Base-by-base conservation (phyloP, 805 yeast species). In the Saturnispora hagleri region DNA sequence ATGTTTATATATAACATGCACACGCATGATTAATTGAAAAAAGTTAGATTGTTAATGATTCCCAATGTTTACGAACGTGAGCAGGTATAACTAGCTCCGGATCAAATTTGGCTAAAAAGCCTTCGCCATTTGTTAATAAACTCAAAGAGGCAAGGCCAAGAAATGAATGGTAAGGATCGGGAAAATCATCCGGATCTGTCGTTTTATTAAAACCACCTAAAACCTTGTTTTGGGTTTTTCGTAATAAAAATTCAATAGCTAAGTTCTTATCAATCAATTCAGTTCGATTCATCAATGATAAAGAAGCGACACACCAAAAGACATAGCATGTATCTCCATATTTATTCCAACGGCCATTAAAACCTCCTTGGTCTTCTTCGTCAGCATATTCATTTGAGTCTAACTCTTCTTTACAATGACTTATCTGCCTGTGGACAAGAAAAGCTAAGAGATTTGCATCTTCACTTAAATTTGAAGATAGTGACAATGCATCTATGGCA, bases 281-380 rank as follows among this genome's bases (percentile, higher is more conserved):
- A 0, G 50, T 48, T 20, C 24, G 20, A 5, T 58, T 55, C 0
- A 87, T 58, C 13, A 84, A 58, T 1, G 62, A 58, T 55, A 88
- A 68, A 4, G 87, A 71, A 2, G 79, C 90, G 15, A 80, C 60
- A 45, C 80, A 77, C 97, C 97, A 89, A 74, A 89, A 89, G 6
- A 84, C 77, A 62, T 89, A 89, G 69, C 97, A 89, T 0, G 95
- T 84, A 65, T 89, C 97, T 3, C 85, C 85, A 52, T 73, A 76
- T 64, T 89, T 89, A 64, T 88, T 88, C n/a, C 79, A 81, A 46
- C 97, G 72, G 1, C 97, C 97, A 64, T 89, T 87, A 62, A 86
- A 81, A 0, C 91, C 91, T 2, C 97, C 97, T 49, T 68, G 67
- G 60, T 84, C 91, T 2, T 63, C 67, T 0, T 48, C 56, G 57